Evolutionary conservation across 1,284 basidiomycete species (phyloP).

Genomic region (Cystobasidium sp.): DNA sequence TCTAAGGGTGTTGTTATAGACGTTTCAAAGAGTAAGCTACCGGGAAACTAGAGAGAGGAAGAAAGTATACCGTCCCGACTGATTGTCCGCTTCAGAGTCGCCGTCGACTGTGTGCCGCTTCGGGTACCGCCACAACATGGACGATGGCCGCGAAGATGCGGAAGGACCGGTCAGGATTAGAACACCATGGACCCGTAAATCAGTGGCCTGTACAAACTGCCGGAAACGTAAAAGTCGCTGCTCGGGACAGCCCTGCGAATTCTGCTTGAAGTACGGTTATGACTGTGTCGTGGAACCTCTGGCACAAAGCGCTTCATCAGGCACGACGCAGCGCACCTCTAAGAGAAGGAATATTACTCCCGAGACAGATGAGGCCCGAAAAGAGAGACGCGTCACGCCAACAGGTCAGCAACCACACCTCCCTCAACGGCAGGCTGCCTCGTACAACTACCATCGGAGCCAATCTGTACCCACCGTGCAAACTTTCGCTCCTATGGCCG

Average conservation of each 20-base stretch:
- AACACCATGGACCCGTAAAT: background rate
- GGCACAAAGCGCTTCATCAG: background rate
- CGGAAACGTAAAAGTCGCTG: conserved; percentile 6
- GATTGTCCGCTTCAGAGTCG: no score
- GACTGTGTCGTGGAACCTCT: background rate
- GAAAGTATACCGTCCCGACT: no score
- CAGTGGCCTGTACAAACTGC: conserved; percentile 5
- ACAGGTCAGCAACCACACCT: no score
- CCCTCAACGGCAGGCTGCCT: no score
- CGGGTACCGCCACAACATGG: background rate
- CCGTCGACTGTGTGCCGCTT: background rate
- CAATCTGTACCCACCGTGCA: background rate
- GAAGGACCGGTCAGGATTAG: background rate
- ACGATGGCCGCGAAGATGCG: background rate
- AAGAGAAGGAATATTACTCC: no score
- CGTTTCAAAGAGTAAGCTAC: no score
- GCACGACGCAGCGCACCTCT: background rate
- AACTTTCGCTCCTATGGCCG: background rate
- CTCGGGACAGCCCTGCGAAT: background rate
- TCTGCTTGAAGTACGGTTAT: background rate
- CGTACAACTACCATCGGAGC: background rate
- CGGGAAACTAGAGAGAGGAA: no score
- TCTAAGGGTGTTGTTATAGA: no score
- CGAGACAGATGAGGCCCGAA: no score
- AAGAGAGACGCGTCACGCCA: no score